Conservation (phyloP, 2,329 filamentous ascomycete genomes). For the Leptographium procerum region DNA sequence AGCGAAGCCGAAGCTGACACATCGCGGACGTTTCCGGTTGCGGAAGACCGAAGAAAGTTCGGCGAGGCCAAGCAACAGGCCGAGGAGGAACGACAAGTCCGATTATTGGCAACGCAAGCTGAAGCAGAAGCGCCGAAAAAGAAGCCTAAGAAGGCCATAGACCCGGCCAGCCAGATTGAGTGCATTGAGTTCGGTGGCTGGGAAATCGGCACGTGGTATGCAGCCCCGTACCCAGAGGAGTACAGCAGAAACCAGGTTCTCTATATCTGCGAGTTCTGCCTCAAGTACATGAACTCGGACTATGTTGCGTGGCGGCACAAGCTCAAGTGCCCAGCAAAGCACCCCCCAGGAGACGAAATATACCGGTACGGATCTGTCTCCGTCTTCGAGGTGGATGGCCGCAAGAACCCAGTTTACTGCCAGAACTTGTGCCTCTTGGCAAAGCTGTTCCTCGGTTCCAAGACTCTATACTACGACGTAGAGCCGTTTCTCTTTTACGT, state of each 20-base stretch:
- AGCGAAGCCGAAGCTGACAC: constrained; percentile 86
- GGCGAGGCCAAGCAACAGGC: constrained; percentile 83
- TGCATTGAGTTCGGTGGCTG: constrained; percentile 96
- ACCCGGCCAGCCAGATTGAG: constrained; percentile 90
- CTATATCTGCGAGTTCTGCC: constrained; percentile 98
- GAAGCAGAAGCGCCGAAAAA: constrained; percentile 53
- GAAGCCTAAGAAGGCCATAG: constrained; percentile 63
- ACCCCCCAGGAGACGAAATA: constrained; percentile 94
- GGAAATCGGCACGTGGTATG: constrained; percentile 99
- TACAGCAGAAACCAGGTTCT: constrained; percentile 92
- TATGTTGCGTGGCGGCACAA: constrained; percentile 98
- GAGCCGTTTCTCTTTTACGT: constrained; percentile 97
- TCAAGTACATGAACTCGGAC: constrained; percentile 99
- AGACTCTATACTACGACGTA: constrained; percentile 96
- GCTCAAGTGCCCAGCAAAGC: constrained; percentile 89
- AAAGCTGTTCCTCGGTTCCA: constrained; percentile 96
- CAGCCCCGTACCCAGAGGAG: constrained; percentile 93
- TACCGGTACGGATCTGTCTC: constrained; percentile 85
- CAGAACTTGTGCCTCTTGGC: constrained; percentile 93
- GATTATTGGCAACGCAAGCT: constrained; percentile 46
- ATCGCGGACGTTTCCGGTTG: constrained; percentile 69
- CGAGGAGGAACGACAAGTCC: constrained; percentile 80
- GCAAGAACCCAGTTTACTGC: constrained; percentile 96
- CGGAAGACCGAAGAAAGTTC: constrained; percentile 73
- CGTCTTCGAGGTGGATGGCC: constrained; percentile 94